Conservation (phyloP, 176 grass and related monocot genomes). For the Carex pumila region DNA sequence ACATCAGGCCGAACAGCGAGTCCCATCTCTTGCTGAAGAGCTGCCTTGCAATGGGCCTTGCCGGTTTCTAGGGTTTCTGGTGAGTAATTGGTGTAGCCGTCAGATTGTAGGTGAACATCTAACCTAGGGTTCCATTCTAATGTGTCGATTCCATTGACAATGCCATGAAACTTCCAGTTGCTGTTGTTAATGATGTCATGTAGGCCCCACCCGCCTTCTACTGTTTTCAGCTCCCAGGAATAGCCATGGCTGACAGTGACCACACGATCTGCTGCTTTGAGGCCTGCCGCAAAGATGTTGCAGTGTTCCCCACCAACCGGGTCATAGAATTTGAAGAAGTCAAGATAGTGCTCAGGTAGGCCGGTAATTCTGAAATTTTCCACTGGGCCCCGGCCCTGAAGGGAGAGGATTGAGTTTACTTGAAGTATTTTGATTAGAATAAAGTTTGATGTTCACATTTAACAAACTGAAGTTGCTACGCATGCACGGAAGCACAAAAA, state of each 20-base stretch:
- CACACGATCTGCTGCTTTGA: constrained; percentile 68
- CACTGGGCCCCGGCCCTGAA: constrained; percentile 73
- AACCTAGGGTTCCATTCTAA: constrained; percentile 58
- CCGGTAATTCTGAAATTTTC: constrained; percentile 48
- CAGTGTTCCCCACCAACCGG: constrained; percentile 61
- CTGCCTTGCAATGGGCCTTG: constrained; percentile 73
- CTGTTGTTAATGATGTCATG: constrained; percentile 69
- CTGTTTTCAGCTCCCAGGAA: constrained; percentile 78
- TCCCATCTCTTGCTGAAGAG: constrained; percentile 64
- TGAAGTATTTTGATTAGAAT: background rate
- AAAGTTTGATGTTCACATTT: background rate
- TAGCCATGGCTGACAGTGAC: constrained; percentile 80
- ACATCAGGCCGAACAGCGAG: constrained; percentile 49
- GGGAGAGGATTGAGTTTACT: background rate
- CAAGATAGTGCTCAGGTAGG: constrained; percentile 73
- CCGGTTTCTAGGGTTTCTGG: constrained; percentile 42
- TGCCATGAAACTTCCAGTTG: constrained; percentile 75
- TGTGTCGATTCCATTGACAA: constrained; percentile 84
- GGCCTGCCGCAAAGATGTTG: constrained; percentile 73
- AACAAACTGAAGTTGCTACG: background rate
- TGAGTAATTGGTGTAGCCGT: constrained; percentile 83
- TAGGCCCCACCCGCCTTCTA: constrained; percentile 78
- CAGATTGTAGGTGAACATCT: constrained; percentile 59
- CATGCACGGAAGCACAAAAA: background rate
- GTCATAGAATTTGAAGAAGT: constrained; percentile 63